Evolutionary conservation across 495 filamentous ascomycete genomes (phyloP), one percentile per base, ranked within the genome.

Genomic region (Penicillium coffeae): DNA sequence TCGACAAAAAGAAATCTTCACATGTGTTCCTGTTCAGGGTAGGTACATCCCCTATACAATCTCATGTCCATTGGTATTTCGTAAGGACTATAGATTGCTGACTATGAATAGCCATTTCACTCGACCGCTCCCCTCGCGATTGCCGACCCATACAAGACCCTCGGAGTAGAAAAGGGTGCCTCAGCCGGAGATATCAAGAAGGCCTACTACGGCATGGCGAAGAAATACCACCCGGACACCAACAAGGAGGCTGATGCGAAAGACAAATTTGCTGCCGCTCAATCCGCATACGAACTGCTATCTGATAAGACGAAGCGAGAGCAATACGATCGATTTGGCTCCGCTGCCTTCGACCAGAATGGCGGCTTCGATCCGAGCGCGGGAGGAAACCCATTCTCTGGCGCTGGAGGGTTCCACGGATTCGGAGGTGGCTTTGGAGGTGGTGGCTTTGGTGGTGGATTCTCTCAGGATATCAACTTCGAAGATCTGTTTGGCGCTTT

Each of bases 161-260:
- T 98, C 30, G 93, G 92, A n/a, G 85, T 98, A 12, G 73, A 75
- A 48, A 92, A 88, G 63, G 74, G 64, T 34, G 88, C 93, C 12
- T 85, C 89, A n/a, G 68, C 88, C 4, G 63, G 82, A 45, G 94
- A 96, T 6, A 96, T 98, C 59, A 98, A 98, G 63, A 97, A 96
- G 68, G 92, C 93, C 2, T 98, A 98, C 74, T 98, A 98, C 66
- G 85, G 89, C 44, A 73, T 96, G 51, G 93, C 93, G n/a, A 97
- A 97, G 70, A 97, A 96, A 63, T 98, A 83, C 63, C 93, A 98
- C 59, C 93, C 93, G 7, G 93, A 98, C 66, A 96, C 93, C 32
- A 97, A 96, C 73, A 98, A 96, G 69, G 93, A 96, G 43, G 62
- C 89, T 7, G 74, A 72, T 6, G 92, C 93, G 22, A 96, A 96